Percentiles rank a stretch among this genome's conserved stretches.
Conservation (phyloP, 805 yeast genomes). For the Pichia cephalocereana region DNA sequence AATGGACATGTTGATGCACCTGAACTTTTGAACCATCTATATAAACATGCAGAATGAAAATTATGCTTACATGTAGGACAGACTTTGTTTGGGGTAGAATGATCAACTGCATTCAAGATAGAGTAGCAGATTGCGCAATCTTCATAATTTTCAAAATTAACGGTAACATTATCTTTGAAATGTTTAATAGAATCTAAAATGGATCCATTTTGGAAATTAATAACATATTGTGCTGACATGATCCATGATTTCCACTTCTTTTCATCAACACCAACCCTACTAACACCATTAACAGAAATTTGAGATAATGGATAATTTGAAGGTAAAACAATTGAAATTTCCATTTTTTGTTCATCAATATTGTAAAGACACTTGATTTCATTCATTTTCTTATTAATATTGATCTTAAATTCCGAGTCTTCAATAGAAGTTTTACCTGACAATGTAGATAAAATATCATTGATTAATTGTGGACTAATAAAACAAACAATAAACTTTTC, state of each 20-base stretch:
- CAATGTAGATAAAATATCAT: constrained; percentile 37
- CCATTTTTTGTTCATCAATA: constrained; percentile 83
- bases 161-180: constrained; percentile 63
- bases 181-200: constrained; percentile 58
- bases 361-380: constrained; percentile 67
- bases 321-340: constrained; percentile 69
- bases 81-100: constrained; percentile 78
- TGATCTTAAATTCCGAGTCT: constrained; percentile 46
- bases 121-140: constrained; percentile 98
- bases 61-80: constrained; percentile 89
- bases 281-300: constrained; percentile 67
- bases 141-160: constrained; percentile 88
- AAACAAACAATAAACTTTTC: constrained; percentile 53
- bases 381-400: constrained; percentile 47
- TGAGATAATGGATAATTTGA: constrained; percentile 66
- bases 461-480: constrained; percentile 58
- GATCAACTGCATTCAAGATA: constrained; percentile 75
- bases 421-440: constrained; percentile 21
- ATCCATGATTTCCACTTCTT: constrained; percentile 94
- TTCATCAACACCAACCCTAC: constrained; percentile 82
- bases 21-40: constrained; percentile 95
- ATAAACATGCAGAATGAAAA: constrained; percentile 92
- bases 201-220: constrained; percentile 66
- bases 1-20: constrained; percentile 91
- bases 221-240: constrained; percentile 77